A percentile compares a stretch with the other conserved stretches of the same genome.
phyloP scores from a whole-genome alignment of 2,329 filamentous ascomycete genomes.

The Falciphora oryzae region DNA sequence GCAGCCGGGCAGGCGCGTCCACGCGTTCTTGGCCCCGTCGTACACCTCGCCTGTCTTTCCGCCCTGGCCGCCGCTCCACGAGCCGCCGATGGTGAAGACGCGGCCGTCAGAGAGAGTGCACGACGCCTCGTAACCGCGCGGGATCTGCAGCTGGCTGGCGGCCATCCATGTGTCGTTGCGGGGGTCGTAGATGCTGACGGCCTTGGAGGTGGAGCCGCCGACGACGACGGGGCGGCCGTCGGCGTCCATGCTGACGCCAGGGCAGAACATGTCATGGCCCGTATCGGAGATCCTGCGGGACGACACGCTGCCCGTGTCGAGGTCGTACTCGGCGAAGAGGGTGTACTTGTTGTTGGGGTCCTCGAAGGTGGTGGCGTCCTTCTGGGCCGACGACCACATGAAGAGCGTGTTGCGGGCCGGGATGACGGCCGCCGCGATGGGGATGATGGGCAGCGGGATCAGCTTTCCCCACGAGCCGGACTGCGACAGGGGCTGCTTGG shows the following conservation, averaged over 20 bases:
- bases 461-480: conserved; percentile 12
- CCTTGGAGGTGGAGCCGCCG: conserved; percentile 40
- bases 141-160: not conserved
- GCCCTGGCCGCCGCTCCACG: conserved; percentile 38
- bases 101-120: conserved; percentile 31
- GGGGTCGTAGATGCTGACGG: conserved; percentile 19
- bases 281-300: conserved; percentile 18
- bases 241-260: conserved; percentile 37
- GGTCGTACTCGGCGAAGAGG: too few relatives aligned
- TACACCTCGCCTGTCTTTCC: conserved; percentile 48
- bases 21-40: conserved; percentile 32
- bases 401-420: conserved; percentile 17
- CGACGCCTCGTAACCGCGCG: conserved; percentile 18
- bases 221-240: conserved; percentile 40
- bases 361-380: not conserved
- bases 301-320: too few relatives aligned
- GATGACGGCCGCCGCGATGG: conserved; percentile 22
- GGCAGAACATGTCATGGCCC: conserved; percentile 43
- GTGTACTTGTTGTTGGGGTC: too few relatives aligned
- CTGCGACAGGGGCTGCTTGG: too few relatives aligned
- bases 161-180: not conserved
- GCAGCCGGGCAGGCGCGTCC: conserved; percentile 33
- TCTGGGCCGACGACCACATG: not conserved
- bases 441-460: conserved; percentile 21
- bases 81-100: conserved; percentile 48